Conservation (phyloP, 2,329 filamentous ascomycete species). For the Chaetomium strumarium region DNA sequence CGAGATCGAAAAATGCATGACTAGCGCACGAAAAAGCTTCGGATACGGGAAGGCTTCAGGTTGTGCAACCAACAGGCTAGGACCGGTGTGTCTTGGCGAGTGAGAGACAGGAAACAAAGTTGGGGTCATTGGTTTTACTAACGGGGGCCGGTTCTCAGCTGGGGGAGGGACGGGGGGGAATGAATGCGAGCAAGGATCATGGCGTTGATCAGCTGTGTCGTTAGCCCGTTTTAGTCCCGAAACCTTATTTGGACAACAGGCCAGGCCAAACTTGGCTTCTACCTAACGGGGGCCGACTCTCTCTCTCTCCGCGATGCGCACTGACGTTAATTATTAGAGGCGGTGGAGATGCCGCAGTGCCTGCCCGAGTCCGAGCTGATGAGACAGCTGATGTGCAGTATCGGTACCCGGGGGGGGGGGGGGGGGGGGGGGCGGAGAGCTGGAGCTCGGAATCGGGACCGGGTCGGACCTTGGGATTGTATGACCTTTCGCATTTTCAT, state of each 20-base stretch:
- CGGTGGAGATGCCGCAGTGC: slow-evolving; percentile 1
- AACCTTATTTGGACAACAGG: slow-evolving; percentile 25
- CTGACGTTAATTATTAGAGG: too few relatives aligned
- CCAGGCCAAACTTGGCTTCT: slow-evolving; percentile 10
- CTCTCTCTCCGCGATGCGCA: not conserved
- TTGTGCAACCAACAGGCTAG: slow-evolving; percentile 13
- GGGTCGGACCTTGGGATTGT: not conserved
- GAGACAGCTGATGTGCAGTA: not conserved
- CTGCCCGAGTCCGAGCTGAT: not conserved
- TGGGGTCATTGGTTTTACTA: slow-evolving; percentile 1
- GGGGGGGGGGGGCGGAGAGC: too few relatives aligned
- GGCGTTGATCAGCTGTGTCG: slow-evolving; percentile 16
- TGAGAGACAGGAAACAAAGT: not conserved
- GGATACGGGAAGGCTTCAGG: slow-evolving; percentile 10
- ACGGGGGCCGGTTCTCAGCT: not conserved
- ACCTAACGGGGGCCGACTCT: not conserved
- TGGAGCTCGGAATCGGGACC: slow-evolving; percentile 9
- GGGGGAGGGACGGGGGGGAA: not conserved
- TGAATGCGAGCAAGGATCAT: slow-evolving; percentile 9
- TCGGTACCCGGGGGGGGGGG: not conserved
- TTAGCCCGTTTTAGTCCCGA: slow-evolving; percentile 19
- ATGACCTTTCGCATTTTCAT: not conserved
- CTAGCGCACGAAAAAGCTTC: not conserved
- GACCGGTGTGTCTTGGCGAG: slow-evolving; percentile 12
- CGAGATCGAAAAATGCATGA: not conserved